phyloP scores from a whole-genome alignment of 371 early-diverging fungal species.

The Furculomyces boomerangus region DNA sequence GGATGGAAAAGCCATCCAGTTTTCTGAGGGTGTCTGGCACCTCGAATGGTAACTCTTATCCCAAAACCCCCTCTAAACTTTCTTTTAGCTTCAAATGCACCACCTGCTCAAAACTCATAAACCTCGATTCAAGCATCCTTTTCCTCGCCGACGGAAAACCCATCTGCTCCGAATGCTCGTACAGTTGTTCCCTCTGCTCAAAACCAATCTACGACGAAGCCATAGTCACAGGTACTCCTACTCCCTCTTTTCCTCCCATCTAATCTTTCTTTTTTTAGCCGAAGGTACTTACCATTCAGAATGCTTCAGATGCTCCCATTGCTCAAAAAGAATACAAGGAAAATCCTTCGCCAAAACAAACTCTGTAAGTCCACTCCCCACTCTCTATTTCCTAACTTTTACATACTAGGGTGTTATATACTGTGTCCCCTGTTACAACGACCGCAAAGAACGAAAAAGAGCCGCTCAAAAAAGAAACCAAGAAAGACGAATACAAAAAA shows the following conservation, averaged over 20 bases:
- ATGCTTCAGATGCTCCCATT: constrained; percentile 63
- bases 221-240: constrained; percentile 49
- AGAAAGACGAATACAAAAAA: constrained; percentile 12
- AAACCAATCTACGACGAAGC: constrained; percentile 74
- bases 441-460: constrained; percentile 23
- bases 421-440: constrained; percentile 25
- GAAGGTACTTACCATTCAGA: constrained; percentile 72
- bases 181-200: constrained; percentile 59
- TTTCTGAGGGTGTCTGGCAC: constrained; percentile 72
- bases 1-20: constrained; percentile 65
- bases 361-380: constrained; percentile 23
- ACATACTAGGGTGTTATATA: constrained; percentile 20
- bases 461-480: constrained; percentile 14
- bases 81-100: constrained; percentile 65
- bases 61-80: too few relatives aligned
- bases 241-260: background rate
- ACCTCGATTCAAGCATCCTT: constrained; percentile 61
- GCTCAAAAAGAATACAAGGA: constrained; percentile 50
- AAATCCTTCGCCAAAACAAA: constrained; percentile 64
- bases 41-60: constrained; percentile 66
- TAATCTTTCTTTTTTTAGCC: constrained; percentile 17
- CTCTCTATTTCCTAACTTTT: background rate
- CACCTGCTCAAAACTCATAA: constrained; percentile 51
- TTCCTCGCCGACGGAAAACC: constrained; percentile 64
- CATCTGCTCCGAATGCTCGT: constrained; percentile 74